Percentiles rank a stretch among this genome's conserved stretches.
Evolutionary conservation across 2,329 filamentous ascomycete species (phyloP).

Genomic region (Biscogniauxia sp.): DNA sequence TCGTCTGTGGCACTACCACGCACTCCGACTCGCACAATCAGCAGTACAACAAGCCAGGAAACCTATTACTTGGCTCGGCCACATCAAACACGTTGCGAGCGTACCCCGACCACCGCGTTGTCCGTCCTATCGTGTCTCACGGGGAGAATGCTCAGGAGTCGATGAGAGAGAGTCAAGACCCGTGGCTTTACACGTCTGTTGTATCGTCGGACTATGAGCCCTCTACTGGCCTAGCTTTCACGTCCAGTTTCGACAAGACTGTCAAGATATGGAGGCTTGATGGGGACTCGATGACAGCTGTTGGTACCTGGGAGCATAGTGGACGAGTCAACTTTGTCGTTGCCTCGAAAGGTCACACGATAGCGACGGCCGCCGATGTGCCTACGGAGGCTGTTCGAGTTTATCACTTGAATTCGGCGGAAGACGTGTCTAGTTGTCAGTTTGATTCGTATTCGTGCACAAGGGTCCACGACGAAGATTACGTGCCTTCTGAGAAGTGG

Average conservation of each 20-base stretch:
- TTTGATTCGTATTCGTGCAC: constrained; percentile 33
- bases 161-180: constrained; percentile 58
- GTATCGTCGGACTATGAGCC: constrained; percentile 58
- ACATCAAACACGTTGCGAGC: constrained; percentile 44
- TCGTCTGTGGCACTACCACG: constrained; percentile 61
- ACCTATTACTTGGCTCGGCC: constrained; percentile 55
- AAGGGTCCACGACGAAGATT: constrained; percentile 31
- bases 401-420: constrained; percentile 42
- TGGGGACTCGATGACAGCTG: constrained; percentile 41
- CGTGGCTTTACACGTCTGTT: constrained; percentile 64
- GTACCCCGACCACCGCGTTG: constrained; percentile 56
- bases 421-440: constrained; percentile 12
- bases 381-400: constrained; percentile 53
- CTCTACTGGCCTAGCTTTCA: constrained; percentile 47
- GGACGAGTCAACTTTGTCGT: constrained; percentile 63
- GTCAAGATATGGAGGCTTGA: constrained; percentile 58
- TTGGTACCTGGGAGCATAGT: constrained; percentile 54
- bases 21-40: constrained; percentile 63
- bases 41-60: constrained; percentile 65
- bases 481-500: constrained; percentile 48
- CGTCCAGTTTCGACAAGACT: constrained; percentile 60
- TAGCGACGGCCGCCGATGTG: constrained; percentile 60
- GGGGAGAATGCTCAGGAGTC: constrained; percentile 55
- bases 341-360: constrained; percentile 47
- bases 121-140: constrained; percentile 50